Evolutionary conservation across 176 grass and related monocot species (phyloP).

Genomic region (Oryza rufipogon): DNA sequence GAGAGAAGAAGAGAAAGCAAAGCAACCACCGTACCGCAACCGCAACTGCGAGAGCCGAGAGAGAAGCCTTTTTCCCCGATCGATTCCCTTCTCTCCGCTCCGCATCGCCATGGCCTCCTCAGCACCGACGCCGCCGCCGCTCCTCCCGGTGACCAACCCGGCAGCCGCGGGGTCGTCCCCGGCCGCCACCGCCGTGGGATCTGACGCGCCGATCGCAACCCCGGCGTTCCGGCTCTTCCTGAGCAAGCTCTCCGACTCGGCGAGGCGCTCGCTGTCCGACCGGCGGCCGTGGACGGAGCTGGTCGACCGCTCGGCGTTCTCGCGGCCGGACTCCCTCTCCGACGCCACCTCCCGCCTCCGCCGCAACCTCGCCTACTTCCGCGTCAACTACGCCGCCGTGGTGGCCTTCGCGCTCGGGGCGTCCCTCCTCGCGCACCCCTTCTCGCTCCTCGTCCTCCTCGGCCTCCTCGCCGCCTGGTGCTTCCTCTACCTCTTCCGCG

Average conservation of each 20-base stretch:
- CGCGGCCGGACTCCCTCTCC: constrained; percentile 78
- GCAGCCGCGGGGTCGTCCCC: constrained; percentile 36
- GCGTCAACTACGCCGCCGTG: constrained; percentile 93
- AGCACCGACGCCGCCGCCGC: constrained; percentile 58
- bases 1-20: not conserved
- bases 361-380: constrained; percentile 96
- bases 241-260: constrained; percentile 80
- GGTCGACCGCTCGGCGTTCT: constrained; percentile 85
- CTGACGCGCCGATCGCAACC: constrained; percentile 50
- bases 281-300: constrained; percentile 91
- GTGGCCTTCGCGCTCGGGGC: constrained; percentile 67
- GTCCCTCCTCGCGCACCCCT: constrained; percentile 80
- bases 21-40: not conserved
- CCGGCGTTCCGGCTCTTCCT: constrained; percentile 84
- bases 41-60: not conserved
- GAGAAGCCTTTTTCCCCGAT: not conserved
- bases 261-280: constrained; percentile 75
- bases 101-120: constrained; percentile 60
- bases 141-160: constrained; percentile 71
- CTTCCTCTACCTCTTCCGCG: constrained; percentile 92
- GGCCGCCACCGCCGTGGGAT: not conserved
- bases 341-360: constrained; percentile 93
- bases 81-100: not conserved
- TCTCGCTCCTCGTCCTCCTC: constrained; percentile 85
- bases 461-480: constrained; percentile 84